Evolutionary conservation across 2,329 filamentous ascomycete genomes (phyloP).

Genomic region (Fusarium abutilonis): DNA sequence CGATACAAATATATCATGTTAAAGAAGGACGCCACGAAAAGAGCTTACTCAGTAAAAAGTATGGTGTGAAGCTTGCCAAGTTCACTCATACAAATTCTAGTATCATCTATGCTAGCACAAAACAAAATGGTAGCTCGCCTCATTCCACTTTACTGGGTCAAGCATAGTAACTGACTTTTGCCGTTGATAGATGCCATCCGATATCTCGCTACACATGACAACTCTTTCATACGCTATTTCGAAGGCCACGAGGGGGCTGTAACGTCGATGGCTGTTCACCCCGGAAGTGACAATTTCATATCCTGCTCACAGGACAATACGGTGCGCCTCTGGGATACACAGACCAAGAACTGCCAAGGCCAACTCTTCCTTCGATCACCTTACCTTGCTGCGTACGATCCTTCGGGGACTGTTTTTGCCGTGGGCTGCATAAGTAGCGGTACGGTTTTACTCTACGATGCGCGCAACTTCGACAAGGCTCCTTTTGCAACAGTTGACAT

Average conservation of each 20-base stretch:
- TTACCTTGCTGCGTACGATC: slow-evolving; percentile 88
- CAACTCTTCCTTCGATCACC: slow-evolving; percentile 82
- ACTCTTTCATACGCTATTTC: slow-evolving; percentile 96
- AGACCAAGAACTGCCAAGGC: slow-evolving; percentile 81
- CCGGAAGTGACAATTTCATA: slow-evolving; percentile 88
- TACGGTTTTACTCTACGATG: slow-evolving; percentile 87
- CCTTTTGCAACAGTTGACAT: slow-evolving; percentile 91
- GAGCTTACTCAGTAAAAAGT: slow-evolving; percentile 92
- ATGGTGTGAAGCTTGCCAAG: slow-evolving; percentile 90
- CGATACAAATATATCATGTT: slow-evolving; percentile 93
- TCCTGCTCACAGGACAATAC: slow-evolving; percentile 93
- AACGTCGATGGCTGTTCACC: slow-evolving; percentile 84
- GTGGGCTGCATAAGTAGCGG: slow-evolving; percentile 84
- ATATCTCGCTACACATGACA: slow-evolving; percentile 92
- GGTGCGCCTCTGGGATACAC: slow-evolving; percentile 88
- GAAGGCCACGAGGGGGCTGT: slow-evolving; percentile 87
- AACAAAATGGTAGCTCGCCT: slow-evolving; percentile 76
- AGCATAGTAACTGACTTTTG: slow-evolving; percentile 6
- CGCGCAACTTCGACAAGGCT: slow-evolving; percentile 90
- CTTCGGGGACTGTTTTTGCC: slow-evolving; percentile 90
- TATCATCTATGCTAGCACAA: slow-evolving; percentile 95
- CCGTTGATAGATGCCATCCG: slow-evolving; percentile 74
- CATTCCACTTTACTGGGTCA: background rate
- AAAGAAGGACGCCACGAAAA: slow-evolving; percentile 91
- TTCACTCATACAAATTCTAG: slow-evolving; percentile 93